These are phyloP conservation scores for Potentilla sterilis DNA, from an alignment of 306 rosid genomes.

Conservation along the genomic window DNA sequence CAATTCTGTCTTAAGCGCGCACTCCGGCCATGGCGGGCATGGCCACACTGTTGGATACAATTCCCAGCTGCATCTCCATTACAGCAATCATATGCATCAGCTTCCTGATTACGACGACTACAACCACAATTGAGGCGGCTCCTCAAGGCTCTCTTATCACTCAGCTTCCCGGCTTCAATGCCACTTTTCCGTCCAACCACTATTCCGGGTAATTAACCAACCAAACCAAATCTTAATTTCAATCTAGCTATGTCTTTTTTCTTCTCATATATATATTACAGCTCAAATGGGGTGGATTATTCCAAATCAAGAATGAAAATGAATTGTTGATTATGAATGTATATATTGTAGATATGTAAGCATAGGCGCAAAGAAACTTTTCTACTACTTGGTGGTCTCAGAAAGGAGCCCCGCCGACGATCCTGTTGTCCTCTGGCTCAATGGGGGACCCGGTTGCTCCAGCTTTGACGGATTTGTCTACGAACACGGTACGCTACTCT, in stretches of 20 bases:
- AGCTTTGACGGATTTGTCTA: slow-evolving; percentile 55
- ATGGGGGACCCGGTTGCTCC: slow-evolving; percentile 61
- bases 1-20: background rate
- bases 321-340: background rate
- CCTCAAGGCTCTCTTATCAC: slow-evolving; percentile 34
- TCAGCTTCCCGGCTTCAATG: slow-evolving; percentile 43
- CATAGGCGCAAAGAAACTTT: slow-evolving; percentile 36
- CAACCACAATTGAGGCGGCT: slow-evolving; percentile 22
- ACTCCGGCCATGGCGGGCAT: slow-evolving; percentile 11
- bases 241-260: too few relatives aligned
- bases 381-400: slow-evolving; percentile 47
- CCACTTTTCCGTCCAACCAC: slow-evolving; percentile 40
- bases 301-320: background rate
- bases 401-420: slow-evolving; percentile 38
- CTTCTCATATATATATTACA: too few relatives aligned
- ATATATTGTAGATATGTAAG: slow-evolving; percentile 36
- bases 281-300: background rate
- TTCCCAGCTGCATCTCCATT: background rate
- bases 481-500: slow-evolving; percentile 39
- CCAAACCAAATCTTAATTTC: background rate
- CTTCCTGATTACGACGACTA: background rate
- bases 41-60: slow-evolving; percentile 6
- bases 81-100: background rate
- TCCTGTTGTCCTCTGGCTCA: slow-evolving; percentile 54
- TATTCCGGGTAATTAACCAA: slow-evolving; percentile 34